Evolutionary conservation across 1,284 basidiomycete genomes (phyloP), one percentile per base, ranked within the genome.

Genomic region (Austroboletus novae-zelandiae): DNA sequence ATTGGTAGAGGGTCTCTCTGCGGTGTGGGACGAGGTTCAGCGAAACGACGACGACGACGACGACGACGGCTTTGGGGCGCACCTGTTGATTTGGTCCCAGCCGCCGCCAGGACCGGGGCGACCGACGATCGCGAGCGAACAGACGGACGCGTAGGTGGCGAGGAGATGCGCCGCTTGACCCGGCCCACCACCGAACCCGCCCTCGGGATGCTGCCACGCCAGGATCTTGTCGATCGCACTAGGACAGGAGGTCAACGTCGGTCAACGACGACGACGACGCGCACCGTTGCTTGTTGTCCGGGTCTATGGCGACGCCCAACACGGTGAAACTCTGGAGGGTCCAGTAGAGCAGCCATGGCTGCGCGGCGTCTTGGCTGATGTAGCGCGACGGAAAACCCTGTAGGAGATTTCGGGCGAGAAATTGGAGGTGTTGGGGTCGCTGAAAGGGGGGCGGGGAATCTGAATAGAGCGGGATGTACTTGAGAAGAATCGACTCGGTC

Each of bases 321-420:
- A 84, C 65, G 57, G 87, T 85, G 55, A 95, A 84, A 31, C 83
- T 78, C 60, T 98, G 93, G 2, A 94, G 65, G 0, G 84, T 86
- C 94, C 95, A 98, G 70, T 89, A 97, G 53, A 96, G 67, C 29
- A 97, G 73, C 95, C 94, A 98, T 0, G 94, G 88, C 60, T 94
- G 85, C 57, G 90, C 94, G 0, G 94, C 93, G 66, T 98, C 94
- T 58, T 96, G 86, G 25, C 81, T 83, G n/a, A 74, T 77, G 64
- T 90, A 96, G 45, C 83, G 75, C 7, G 75, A 69, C 0, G 93
- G 91, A 49, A 92, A 87, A 3, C 90, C 89, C 61, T 91, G 86
- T 0, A 79, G 64, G 45, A 91, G 74, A 51, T 88, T 82, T 17
- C 85, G 76, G 4, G 80, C 72, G 5, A 91, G 77, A 58, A 79